Base-by-base conservation (phyloP, 129 eudicot species). In the Mikania micrantha region DNA sequence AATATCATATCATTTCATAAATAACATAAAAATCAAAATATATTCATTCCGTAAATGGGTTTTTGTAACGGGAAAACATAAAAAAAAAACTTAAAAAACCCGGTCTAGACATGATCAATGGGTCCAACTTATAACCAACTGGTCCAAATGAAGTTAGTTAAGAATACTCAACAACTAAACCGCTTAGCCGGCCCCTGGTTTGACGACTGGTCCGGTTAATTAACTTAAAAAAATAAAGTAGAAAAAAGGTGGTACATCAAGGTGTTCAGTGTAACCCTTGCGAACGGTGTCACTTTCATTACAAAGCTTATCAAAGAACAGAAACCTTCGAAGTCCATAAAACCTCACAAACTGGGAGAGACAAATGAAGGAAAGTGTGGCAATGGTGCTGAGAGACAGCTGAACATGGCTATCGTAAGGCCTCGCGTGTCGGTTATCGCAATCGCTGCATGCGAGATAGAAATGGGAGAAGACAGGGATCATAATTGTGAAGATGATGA, bases 231-330 rank as follows among this genome's bases (percentile, higher is more conserved):
- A 44, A 11, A 15, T 13, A 5, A 32, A 59, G 15, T 9, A 41
- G 29, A 45, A 15, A 36, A 11, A 53, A 22, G 21, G 22, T 10
- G 75, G 0, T 80, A 89, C 98, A 84, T 88, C 78, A 42, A 93
- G 77, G 69, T 93, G 85, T 5, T 62, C 50, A 1, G 86, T 83
- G 35, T 93, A 93, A 9, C 96, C 81, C 8, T 36, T 78, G 1
- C 95, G 71, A 34, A 93, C 96, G 5, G 76, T 84, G 36, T 84
- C 96, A 62, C 99, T 93, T 72, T 84, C 99, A 28, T 86, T 74
- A 39, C 81, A 75, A 4, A 93, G 85, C 78, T 84, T 86, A 78
- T 93, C 99, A n/a, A 93, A 81, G 78, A 93, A 93, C 35, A 93
- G 75, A 75, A 89, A 88, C 63, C 95, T 79, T 16, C 96, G 50